These are phyloP conservation scores for Diaporthe helianthi DNA, from an alignment of 2,329 filamentous ascomycete species.

Conservation along the genomic window DNA sequence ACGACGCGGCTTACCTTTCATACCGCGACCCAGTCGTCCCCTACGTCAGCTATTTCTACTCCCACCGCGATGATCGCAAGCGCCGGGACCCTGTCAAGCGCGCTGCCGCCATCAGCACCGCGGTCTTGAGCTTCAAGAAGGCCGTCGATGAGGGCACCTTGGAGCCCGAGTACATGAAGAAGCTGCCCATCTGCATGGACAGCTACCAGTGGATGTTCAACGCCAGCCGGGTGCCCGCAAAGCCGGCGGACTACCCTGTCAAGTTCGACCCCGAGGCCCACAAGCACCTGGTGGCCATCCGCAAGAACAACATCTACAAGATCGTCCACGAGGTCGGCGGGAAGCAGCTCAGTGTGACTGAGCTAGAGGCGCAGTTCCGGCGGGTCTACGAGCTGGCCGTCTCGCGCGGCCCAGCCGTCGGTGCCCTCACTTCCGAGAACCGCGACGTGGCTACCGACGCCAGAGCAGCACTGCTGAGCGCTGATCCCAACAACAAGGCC, in stretches of 20 bases:
- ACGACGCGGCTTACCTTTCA: slow-evolving; percentile 86
- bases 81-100: slow-evolving; percentile 90
- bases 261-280: slow-evolving; percentile 79
- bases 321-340: slow-evolving; percentile 81
- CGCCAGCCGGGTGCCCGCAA: slow-evolving; percentile 81
- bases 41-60: slow-evolving; percentile 99
- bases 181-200: slow-evolving; percentile 96
- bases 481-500: slow-evolving; percentile 79
- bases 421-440: slow-evolving; percentile 88
- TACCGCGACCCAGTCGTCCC: slow-evolving; percentile 97
- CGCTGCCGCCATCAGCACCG: slow-evolving; percentile 86
- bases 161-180: slow-evolving; percentile 99
- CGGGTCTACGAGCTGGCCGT: slow-evolving; percentile 78
- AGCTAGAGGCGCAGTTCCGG: slow-evolving; percentile 89
- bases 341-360: slow-evolving; percentile 83
- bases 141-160: slow-evolving; percentile 82
- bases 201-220: slow-evolving; percentile 99
- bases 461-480: slow-evolving; percentile 75
- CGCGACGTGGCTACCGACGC: slow-evolving; percentile 92
- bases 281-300: slow-evolving; percentile 87
- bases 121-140: slow-evolving; percentile 91
- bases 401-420: slow-evolving; percentile 73
- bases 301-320: slow-evolving; percentile 99
- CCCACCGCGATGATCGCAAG: slow-evolving; percentile 89
- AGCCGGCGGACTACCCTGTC: slow-evolving; percentile 80